phyloP scores from a whole-genome alignment of 108 stramenopile genomes.

The Nitzschia palea region DNA sequence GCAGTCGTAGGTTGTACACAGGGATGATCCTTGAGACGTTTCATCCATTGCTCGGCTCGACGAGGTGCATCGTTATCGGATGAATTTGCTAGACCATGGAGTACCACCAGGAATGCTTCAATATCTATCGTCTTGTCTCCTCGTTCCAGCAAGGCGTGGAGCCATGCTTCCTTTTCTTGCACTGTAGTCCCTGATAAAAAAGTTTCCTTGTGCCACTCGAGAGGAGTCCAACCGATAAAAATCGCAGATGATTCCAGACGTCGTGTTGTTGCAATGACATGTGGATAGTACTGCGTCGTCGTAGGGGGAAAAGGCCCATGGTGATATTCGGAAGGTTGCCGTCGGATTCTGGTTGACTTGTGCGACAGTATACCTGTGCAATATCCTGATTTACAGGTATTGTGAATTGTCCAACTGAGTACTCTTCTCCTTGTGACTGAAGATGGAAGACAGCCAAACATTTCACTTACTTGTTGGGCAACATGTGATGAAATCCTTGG shows the following conservation, averaged over 20 bases:
- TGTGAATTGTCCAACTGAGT: too few relatives aligned
- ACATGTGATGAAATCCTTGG: too few relatives aligned
- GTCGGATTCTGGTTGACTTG: too few relatives aligned
- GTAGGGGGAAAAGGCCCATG: too few relatives aligned
- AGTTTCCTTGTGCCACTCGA: constrained; percentile 10
- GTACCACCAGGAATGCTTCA: constrained; percentile 56
- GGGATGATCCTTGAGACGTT: constrained; percentile 12
- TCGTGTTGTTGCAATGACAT: background rate
- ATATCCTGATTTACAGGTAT: too few relatives aligned
- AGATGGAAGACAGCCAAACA: too few relatives aligned
- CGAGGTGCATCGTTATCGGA: constrained; percentile 53
- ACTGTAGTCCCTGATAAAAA: constrained; percentile 17
- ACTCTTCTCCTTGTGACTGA: too few relatives aligned
- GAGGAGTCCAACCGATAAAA: constrained; percentile 1
- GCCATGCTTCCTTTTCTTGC: constrained; percentile 31
- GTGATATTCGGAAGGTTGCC: too few relatives aligned
- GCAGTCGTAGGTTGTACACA: constrained; percentile 47
- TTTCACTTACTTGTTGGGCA: too few relatives aligned
- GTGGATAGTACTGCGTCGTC: too few relatives aligned
- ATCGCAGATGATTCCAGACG: background rate
- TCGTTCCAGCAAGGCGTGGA: constrained; percentile 7
- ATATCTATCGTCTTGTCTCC: constrained; percentile 25
- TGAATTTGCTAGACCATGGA: constrained; percentile 47
- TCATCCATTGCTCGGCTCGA: constrained; percentile 60
- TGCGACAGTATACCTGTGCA: too few relatives aligned